Percentiles rank a stretch among this genome's conserved stretches.
These are phyloP conservation scores for Polytrichum commune DNA, from an alignment of 225 moss, liverwort and hornwort species.

Conservation along the genomic window DNA sequence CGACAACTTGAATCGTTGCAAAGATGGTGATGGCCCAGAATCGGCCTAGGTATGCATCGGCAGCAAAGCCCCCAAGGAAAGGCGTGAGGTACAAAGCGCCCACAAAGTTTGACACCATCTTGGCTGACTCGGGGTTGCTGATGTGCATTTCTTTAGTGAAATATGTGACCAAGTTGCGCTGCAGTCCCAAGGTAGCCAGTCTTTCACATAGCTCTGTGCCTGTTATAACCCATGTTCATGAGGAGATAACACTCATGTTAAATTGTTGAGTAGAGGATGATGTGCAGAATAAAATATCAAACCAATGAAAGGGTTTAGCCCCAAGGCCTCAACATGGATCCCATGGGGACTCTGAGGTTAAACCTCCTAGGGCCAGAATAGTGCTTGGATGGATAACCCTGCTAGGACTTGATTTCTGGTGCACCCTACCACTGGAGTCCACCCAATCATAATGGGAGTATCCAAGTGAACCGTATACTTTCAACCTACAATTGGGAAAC, in stretches of 20 bases:
- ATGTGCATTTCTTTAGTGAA: slow-evolving; percentile 65
- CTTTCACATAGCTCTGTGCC: slow-evolving; percentile 80
- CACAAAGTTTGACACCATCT: slow-evolving; percentile 82
- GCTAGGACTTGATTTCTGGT: too few relatives aligned
- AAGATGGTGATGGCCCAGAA: slow-evolving; percentile 71
- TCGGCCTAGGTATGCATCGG: slow-evolving; percentile 70
- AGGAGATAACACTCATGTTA: too few relatives aligned
- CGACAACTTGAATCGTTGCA: slow-evolving; percentile 58
- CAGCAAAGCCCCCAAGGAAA: slow-evolving; percentile 72
- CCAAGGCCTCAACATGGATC: too few relatives aligned
- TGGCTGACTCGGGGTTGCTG: slow-evolving; percentile 64
- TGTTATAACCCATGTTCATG: slow-evolving; percentile 16
- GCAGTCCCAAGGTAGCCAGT: slow-evolving; percentile 74
- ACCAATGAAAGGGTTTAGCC: not conserved
- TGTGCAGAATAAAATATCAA: slow-evolving; percentile 1
- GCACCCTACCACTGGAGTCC: too few relatives aligned
- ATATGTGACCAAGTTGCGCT: slow-evolving; percentile 71
- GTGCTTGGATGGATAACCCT: too few relatives aligned
- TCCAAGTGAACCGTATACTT: too few relatives aligned
- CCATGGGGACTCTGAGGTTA: too few relatives aligned
- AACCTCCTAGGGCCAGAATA: too few relatives aligned
- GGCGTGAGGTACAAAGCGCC: slow-evolving; percentile 73
- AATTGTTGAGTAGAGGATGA: not conserved
- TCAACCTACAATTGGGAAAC: too few relatives aligned
- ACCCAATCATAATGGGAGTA: too few relatives aligned